A percentile compares a stretch with the other conserved stretches of the same genome.
phyloP scores from a whole-genome alignment of 225 moss, liverwort and hornwort genomes.

The Sphagnum tenellum region DNA sequence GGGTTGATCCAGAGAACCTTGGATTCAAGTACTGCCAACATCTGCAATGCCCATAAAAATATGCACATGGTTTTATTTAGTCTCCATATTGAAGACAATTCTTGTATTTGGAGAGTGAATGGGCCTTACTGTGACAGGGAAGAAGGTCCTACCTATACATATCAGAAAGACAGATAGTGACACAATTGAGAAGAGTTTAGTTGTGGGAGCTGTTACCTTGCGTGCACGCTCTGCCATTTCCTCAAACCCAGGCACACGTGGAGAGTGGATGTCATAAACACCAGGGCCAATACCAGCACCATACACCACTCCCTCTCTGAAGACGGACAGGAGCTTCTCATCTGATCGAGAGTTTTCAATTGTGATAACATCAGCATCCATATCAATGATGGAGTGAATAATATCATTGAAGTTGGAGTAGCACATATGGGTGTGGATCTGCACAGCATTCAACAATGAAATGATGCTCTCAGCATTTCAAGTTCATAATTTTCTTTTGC shows the following conservation, averaged over 20 bases:
- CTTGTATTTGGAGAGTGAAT: too few species aligned
- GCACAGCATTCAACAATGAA: background rate
- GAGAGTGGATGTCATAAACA: slow-evolving; percentile 89
- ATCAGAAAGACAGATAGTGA: too few species aligned
- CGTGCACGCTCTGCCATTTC: slow-evolving; percentile 57
- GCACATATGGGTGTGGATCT: slow-evolving; percentile 71
- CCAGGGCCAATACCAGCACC: slow-evolving; percentile 87
- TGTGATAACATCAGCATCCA: slow-evolving; percentile 97
- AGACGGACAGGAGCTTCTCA: slow-evolving; percentile 83
- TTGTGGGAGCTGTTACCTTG: slow-evolving; percentile 26
- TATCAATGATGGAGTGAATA: slow-evolving; percentile 81
- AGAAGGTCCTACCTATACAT: too few species aligned
- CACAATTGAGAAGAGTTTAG: too few species aligned
- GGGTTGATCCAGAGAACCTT: slow-evolving; percentile 87
- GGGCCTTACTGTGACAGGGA: too few species aligned
- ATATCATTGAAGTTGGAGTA: slow-evolving; percentile 71
- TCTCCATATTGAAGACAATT: too few species aligned
- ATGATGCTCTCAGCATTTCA: background rate
- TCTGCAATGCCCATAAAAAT: slow-evolving; percentile 9
- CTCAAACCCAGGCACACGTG: slow-evolving; percentile 67
- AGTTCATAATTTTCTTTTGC: too few species aligned
- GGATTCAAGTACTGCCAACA: slow-evolving; percentile 40
- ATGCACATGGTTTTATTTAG: too few species aligned
- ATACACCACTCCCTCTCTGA: slow-evolving; percentile 66
- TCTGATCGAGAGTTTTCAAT: slow-evolving; percentile 94